phyloP scores from a whole-genome alignment of 768 basidiomycete genomes.

The Naganishia kalamii region DNA sequence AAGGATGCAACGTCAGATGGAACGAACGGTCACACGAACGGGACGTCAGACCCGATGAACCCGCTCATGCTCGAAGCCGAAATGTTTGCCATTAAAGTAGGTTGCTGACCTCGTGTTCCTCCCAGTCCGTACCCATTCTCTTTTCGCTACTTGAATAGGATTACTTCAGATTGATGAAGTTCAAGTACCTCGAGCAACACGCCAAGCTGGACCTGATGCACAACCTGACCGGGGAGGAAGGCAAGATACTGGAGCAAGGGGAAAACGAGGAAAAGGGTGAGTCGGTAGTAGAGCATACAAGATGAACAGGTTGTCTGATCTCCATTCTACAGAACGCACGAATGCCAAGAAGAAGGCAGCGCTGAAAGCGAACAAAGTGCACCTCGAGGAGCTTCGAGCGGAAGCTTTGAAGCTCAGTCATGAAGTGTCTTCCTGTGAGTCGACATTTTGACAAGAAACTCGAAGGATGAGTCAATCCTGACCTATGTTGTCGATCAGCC shows the following conservation, averaged over 20 bases:
- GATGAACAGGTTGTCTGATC: neutral
- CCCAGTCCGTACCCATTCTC: neutral
- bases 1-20: slow-evolving; percentile 14
- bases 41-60: slow-evolving; percentile 12
- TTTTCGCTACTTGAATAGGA: slow-evolving; percentile 25
- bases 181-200: slow-evolving; percentile 81
- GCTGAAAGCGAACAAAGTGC: slow-evolving; percentile 61
- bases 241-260: slow-evolving; percentile 70
- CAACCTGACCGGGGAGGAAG: slow-evolving; percentile 76
- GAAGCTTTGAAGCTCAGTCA: slow-evolving; percentile 61
- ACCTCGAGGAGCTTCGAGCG: slow-evolving; percentile 55
- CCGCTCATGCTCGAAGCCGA: slow-evolving; percentile 12
- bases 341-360: slow-evolving; percentile 68
- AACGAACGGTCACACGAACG: neutral
- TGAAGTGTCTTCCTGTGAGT: slow-evolving; percentile 44
- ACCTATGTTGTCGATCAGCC: neutral
- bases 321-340: slow-evolving; percentile 47
- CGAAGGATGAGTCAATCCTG: slow-evolving; percentile 1
- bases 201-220: slow-evolving; percentile 84
- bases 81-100: slow-evolving; percentile 6
- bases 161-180: slow-evolving; percentile 57
- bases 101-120: neutral
- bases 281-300: slow-evolving; percentile 27
- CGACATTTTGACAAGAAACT: neutral
- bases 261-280: slow-evolving; percentile 58